Evolutionary conservation across 169 alveolate species (phyloP), one percentile per base, ranked within the genome.

Genomic region (Plasmodium reichenowi): DNA sequence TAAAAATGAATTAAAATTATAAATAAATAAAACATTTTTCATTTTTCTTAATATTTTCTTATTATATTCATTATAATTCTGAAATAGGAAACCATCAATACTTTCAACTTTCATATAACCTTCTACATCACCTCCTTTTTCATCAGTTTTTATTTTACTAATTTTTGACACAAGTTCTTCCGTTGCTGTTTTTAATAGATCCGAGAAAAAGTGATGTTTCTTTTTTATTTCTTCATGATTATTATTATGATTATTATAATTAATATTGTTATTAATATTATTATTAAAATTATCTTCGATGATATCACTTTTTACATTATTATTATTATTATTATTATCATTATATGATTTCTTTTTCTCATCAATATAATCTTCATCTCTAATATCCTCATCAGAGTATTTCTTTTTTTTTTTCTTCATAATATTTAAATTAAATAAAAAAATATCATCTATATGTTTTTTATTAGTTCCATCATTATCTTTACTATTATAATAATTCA

Each of bases 61-160:
- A 67, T 86, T 86, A 72, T 71, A 66, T 15, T 60, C 72, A 48
- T 70, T 86, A 86, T 60, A 32, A 58, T 10, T 58, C 12, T 9
- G 68, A 86, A 86, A 86, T 58, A 72, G 47, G 72, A 86, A 86
- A 5, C 92, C 92, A 38, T 86, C 76, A 13, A 86, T 54, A 47
- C 60, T 38, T 20, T 72, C 92, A 1, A 26, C n/a, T 54, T 59
- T 71, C 47, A 86, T 63, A 32, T 71, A 72, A 59, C 72, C 62
- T 22, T 72, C 60, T 0, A 24, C 92, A 2, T 59, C 75, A 38
- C 47, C 47, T 38, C 47, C 47, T 59, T 86, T 86, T 72, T 86
- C 92, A 17, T 86, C 88, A 47, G 72, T 13, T 64, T 86, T 86
- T 72, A 86, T 86, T 71, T 86, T 86, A 63, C 56, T 86, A 24